phyloP scores from a whole-genome alignment of 139 green algal species.

The Coelastrella sp. region DNA sequence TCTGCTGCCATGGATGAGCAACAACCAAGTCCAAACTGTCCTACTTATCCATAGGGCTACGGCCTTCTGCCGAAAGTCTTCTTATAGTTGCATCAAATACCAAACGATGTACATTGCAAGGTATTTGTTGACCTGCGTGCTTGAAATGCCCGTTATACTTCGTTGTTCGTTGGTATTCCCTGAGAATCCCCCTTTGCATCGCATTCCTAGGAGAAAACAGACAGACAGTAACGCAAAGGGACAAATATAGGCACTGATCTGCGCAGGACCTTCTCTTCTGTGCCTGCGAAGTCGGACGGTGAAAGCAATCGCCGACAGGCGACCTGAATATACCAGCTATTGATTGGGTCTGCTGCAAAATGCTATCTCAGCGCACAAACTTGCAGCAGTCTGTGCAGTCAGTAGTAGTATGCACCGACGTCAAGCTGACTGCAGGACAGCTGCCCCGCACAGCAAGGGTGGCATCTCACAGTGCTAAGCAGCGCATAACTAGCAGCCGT shows the following conservation, averaged over 20 bases:
- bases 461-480: not conserved
- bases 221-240: too few relatives aligned
- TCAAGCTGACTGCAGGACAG: conserved; percentile 7
- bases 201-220: too few relatives aligned
- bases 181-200: too few relatives aligned
- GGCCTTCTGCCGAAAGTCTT: too few relatives aligned
- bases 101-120: not conserved
- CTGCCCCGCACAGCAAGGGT: not conserved
- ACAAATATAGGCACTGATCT: not conserved
- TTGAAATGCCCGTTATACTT: not conserved
- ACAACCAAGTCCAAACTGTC: not conserved
- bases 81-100: too few relatives aligned
- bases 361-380: not conserved
- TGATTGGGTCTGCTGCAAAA: not conserved
- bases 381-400: conserved; percentile 9
- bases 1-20: not conserved
- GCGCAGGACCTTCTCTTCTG: not conserved
- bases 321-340: not conserved
- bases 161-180: too few relatives aligned
- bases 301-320: not conserved
- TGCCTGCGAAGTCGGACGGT: not conserved
- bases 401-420: not conserved
- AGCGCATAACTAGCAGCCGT: not conserved
- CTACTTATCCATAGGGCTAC: not conserved
- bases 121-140: not conserved